A percentile compares a stretch with the other conserved stretches of the same genome.
Evolutionary conservation across 768 basidiomycete species (phyloP).

Genomic region (Trametes punicea): DNA sequence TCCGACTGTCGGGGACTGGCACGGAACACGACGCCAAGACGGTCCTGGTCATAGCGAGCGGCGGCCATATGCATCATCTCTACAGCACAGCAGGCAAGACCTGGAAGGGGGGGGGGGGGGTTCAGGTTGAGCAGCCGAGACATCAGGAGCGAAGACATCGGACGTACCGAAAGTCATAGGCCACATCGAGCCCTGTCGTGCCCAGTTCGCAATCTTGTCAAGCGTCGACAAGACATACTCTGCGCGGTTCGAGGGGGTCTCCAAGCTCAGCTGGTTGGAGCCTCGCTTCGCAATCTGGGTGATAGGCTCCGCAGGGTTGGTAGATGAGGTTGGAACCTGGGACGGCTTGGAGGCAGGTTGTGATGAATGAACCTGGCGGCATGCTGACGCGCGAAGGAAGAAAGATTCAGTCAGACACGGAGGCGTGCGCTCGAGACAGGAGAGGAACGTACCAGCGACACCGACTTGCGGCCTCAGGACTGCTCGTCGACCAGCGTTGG

Average conservation of each 20-base stretch:
- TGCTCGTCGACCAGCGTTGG: conserved; percentile 41
- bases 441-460: conserved; percentile 36
- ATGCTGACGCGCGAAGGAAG: conserved; percentile 31
- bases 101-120: conserved; percentile 34
- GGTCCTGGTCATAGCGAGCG: conserved; percentile 97
- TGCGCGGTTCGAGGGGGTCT: conserved; percentile 76
- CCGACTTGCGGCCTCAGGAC: conserved; percentile 44
- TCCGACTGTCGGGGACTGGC: conserved; percentile 98
- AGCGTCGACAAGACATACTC: conserved; percentile 96
- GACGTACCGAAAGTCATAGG: conserved; percentile 89
- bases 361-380: conserved; percentile 57
- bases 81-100: conserved; percentile 97
- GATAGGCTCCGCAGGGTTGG: conserved; percentile 49
- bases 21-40: conserved; percentile 96
- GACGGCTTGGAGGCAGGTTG: conserved; percentile 38
- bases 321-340: conserved; percentile 41
- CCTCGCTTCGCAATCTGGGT: conserved; percentile 73
- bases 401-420: background rate
- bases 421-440: background rate
- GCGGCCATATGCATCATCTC: conserved; percentile 99
- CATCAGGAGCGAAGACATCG: background rate
- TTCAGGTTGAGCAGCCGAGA: background rate
- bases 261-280: conserved; percentile 81
- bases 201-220: conserved; percentile 98
- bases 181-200: conserved; percentile 97